These are phyloP conservation scores for Candida adriatica DNA, from an alignment of 805 yeast species.

Conservation along the genomic window DNA sequence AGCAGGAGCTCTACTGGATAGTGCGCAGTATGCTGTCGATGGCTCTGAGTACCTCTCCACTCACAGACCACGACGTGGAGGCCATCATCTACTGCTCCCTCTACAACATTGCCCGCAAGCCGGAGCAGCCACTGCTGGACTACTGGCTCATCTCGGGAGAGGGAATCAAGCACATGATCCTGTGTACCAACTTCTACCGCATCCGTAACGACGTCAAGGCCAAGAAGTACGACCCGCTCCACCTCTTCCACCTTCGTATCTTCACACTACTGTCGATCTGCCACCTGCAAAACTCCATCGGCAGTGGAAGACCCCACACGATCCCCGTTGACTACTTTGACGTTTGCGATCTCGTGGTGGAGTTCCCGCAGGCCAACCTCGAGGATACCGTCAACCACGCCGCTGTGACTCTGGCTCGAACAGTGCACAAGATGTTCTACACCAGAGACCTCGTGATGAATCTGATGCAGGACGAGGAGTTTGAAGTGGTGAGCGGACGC, in stretches of 20 bases:
- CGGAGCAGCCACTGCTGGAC: conserved; percentile 45
- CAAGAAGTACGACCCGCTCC: conserved; percentile 28
- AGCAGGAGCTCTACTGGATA: conserved; percentile 38
- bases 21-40: conserved; percentile 43
- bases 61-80: conserved; percentile 55
- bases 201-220: conserved; percentile 30
- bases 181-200: conserved; percentile 38
- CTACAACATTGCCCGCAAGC: conserved; percentile 48
- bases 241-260: conserved; percentile 47
- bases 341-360: conserved; percentile 37
- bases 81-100: conserved; percentile 48
- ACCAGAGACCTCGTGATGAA: conserved; percentile 17
- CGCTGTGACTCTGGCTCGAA: conserved; percentile 35
- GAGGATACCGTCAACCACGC: conserved; percentile 52
- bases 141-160: conserved; percentile 46
- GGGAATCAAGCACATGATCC: conserved; percentile 42
- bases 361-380: conserved; percentile 42
- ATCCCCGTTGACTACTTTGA: conserved; percentile 31
- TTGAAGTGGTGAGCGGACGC: conserved; percentile 11
- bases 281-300: conserved; percentile 44
- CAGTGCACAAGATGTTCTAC: conserved; percentile 21
- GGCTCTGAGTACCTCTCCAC: conserved; percentile 42
- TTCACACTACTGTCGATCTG: conserved; percentile 46
- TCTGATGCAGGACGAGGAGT: conserved; percentile 17
- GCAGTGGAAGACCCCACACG: conserved; percentile 40